Percentiles rank a stretch among this genome's conserved stretches.
phyloP scores from a whole-genome alignment of 2,329 filamentous ascomycete species.

The Arthrobotrys entomopaga region DNA sequence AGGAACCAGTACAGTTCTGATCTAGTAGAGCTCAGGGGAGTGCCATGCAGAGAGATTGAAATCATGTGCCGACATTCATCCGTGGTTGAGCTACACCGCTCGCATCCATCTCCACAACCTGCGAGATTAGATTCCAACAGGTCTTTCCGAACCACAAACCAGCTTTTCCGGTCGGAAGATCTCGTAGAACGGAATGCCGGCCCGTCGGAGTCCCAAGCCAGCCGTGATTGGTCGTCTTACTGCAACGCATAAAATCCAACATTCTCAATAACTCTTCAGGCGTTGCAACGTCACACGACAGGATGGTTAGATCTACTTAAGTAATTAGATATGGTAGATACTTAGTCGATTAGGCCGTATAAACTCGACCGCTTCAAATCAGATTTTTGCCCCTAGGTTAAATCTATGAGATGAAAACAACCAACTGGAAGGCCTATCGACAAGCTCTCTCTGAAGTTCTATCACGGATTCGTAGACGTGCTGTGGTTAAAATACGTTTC shows the following conservation, averaged over 20 bases:
- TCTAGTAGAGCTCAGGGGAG: too few species aligned
- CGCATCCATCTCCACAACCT: not conserved
- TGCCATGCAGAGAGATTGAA: too few species aligned
- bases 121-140: slow-evolving; percentile 6
- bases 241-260: slow-evolving; percentile 36
- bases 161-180: slow-evolving; percentile 41
- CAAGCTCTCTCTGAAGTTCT: too few species aligned
- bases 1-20: not conserved
- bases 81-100: slow-evolving; percentile 21
- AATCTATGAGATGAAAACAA: too few species aligned
- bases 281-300: not conserved
- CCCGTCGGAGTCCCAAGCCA: slow-evolving; percentile 11
- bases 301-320: too few species aligned
- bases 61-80: slow-evolving; percentile 41
- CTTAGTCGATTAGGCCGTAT: too few species aligned
- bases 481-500: too few species aligned
- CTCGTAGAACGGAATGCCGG: slow-evolving; percentile 28
- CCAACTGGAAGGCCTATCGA: too few species aligned
- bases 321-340: too few species aligned
- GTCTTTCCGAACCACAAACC: slow-evolving; percentile 41
- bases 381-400: too few species aligned
- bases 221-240: slow-evolving; percentile 9
- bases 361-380: too few species aligned
- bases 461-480: too few species aligned
- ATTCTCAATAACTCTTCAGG: not conserved